phyloP scores from a whole-genome alignment of 345 rosid genomes.

The Citrus mangshanensis region DNA sequence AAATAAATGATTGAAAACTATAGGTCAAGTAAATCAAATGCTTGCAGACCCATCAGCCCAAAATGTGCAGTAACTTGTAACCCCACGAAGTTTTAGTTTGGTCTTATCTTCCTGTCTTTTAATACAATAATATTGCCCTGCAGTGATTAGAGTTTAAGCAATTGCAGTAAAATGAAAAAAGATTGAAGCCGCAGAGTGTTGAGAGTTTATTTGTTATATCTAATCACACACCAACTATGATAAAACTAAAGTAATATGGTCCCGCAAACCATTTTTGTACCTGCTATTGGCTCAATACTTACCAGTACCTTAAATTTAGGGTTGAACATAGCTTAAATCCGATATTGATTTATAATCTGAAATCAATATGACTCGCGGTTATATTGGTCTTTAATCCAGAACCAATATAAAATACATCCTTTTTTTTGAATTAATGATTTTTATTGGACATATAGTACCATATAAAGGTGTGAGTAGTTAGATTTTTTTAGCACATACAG shows the following conservation, averaged over 20 bases:
- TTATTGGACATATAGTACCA: no score
- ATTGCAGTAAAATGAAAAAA: not conserved
- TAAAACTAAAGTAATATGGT: not conserved
- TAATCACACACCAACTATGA: slow-evolving; percentile 1
- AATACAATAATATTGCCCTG: no score
- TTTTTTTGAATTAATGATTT: no score
- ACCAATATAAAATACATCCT: no score
- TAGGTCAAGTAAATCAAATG: not conserved
- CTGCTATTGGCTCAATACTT: not conserved
- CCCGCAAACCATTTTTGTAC: not conserved
- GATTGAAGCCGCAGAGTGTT: not conserved
- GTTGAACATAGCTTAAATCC: no score
- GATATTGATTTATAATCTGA: no score
- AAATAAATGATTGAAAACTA: not conserved
- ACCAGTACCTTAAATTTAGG: no score
- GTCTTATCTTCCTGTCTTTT: no score
- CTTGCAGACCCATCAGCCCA: not conserved
- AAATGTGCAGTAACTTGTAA: not conserved
- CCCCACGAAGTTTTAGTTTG: no score
- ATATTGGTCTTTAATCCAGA: no score
- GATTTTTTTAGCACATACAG: no score
- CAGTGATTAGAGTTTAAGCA: no score
- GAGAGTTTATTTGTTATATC: not conserved
- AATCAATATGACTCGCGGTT: accelerated
- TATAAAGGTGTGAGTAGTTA: accelerated